Evolutionary conservation across 805 yeast species (phyloP), one percentile per base, ranked within the genome.

Genomic region (Myxozyma sirexii): DNA sequence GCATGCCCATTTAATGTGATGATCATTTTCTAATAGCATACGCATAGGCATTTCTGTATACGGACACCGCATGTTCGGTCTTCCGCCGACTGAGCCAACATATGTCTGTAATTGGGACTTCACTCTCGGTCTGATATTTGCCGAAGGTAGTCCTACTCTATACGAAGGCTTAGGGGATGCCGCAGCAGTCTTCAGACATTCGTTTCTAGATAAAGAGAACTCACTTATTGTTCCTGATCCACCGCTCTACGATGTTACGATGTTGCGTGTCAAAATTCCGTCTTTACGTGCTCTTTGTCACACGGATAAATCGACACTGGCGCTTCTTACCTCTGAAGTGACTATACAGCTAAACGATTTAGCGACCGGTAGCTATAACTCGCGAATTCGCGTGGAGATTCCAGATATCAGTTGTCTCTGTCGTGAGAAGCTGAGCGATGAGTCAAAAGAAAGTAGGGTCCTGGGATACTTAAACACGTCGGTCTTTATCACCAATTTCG

Each of bases 21-120:
- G 15, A 4, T 39, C 38, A 23, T 15, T 13, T 33, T 23, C 17
- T 7, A 17, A 17, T 47, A 21, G 52, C 35, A 23, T 1, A 29
- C 2, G 12, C 23, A 4, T 31, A 59, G 63, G 65, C 2, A 70
- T 87, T 12, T 69, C 79, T 1, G 78, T 90, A 24, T 96, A 89
- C 72, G 96, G 97, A 0, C 97, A 93, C 72, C 79, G 98, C 68
- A 84, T 92, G 85, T 90, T 90, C 76, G 99, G 99, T 0, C 71
- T 90, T 1, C 97, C 97, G 0, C 97, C 97, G 0, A 76, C 79
- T 6, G 96, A 90, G 70, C 90, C 93, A 0, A 90, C 97, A 0
- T 94, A 89, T 70, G 84, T 82, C 64, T 91, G 97, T 68, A 86
- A 88, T 60, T 94, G 99, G 99, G 92, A 87, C 60, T 83, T 94